A percentile compares a stretch with the other conserved stretches of the same genome.
Conservation (phyloP, 495 filamentous ascomycete species). For the Tetracladium setigerum region DNA sequence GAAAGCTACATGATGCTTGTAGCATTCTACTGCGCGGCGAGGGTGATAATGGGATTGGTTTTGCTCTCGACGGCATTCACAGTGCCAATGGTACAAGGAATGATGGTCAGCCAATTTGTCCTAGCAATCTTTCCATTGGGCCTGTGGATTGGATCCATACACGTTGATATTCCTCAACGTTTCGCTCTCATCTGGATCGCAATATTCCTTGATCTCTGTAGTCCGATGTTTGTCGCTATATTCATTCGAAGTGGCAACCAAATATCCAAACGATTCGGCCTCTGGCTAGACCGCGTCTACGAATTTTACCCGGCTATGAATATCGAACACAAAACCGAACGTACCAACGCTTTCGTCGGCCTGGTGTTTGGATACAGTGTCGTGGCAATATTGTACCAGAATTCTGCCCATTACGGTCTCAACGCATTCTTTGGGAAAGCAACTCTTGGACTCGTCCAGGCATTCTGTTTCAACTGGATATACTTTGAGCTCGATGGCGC, state of each 20-base stretch:
- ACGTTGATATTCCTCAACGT: conserved; percentile 35
- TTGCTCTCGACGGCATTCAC: conserved; percentile 32
- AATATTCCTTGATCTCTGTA: conserved; percentile 39
- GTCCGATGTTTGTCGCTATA: conserved; percentile 22
- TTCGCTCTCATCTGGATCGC: conserved; percentile 42
- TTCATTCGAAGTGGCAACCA: conserved; percentile 22
- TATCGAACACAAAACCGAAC: conserved; percentile 53
- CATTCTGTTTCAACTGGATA: conserved; percentile 55
- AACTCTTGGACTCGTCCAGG: conserved; percentile 46
- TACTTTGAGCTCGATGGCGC: conserved; percentile 54
- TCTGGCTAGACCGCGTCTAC: conserved; percentile 31
- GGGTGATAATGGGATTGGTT: conserved; percentile 40
- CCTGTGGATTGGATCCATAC: conserved; percentile 47
- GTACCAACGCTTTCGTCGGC: conserved; percentile 52
- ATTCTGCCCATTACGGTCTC: conserved; percentile 33
- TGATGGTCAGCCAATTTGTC: conserved; percentile 39
- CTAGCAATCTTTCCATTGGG: conserved; percentile 30
- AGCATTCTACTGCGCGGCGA: conserved; percentile 45
- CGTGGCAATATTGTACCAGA: conserved; percentile 49
- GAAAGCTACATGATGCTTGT: conserved; percentile 45
- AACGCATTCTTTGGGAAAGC: conserved; percentile 57
- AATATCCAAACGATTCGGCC: conserved; percentile 9
- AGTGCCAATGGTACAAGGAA: conserved; percentile 44
- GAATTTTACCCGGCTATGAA: conserved; percentile 53
- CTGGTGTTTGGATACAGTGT: conserved; percentile 55